Percentiles rank a stretch among this genome's conserved stretches.
phyloP scores from a whole-genome alignment of 257 asterid genomes.

The Plantago elongata region DNA sequence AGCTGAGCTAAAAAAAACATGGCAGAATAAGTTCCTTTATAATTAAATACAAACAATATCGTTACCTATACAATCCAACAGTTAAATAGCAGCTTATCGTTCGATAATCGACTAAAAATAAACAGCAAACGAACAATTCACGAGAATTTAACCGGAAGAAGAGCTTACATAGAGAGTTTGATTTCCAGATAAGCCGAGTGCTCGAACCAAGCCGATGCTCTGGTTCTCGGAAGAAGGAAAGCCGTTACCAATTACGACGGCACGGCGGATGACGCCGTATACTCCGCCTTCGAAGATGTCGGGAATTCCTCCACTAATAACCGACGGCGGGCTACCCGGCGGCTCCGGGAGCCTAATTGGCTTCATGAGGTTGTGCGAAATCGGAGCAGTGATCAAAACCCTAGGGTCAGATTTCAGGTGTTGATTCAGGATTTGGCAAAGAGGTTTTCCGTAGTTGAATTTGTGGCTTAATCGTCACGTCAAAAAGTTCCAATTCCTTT shows the following conservation, averaged over 20 bases:
- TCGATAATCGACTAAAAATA: not conserved
- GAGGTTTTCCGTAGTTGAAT: too few species aligned
- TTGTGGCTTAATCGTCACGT: too few species aligned
- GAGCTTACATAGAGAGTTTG: constrained; percentile 61
- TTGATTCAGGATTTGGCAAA: not conserved
- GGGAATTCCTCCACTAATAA: constrained; percentile 55
- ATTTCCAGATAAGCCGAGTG: constrained; percentile 78
- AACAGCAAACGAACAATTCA: not conserved
- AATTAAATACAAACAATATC: too few species aligned
- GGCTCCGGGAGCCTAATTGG: constrained; percentile 95
- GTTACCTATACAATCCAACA: not conserved
- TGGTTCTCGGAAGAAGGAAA: constrained; percentile 86
- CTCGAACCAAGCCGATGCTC: constrained; percentile 83
- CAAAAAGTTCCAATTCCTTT: too few species aligned
- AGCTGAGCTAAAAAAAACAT: not conserved
- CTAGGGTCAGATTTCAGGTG: constrained; percentile 22
- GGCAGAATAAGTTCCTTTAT: not conserved
- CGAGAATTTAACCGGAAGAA: too few species aligned
- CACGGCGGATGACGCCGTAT: constrained; percentile 69
- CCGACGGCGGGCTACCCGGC: constrained; percentile 67
- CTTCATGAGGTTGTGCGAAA: constrained; percentile 42
- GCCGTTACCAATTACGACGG: constrained; percentile 91
- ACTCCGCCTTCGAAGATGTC: constrained; percentile 87
- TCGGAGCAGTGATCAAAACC: constrained; percentile 19
- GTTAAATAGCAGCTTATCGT: not conserved